Base-by-base conservation (phyloP, 1,139 yeast species). In the Hemisphaericaspora xylofermentans region DNA sequence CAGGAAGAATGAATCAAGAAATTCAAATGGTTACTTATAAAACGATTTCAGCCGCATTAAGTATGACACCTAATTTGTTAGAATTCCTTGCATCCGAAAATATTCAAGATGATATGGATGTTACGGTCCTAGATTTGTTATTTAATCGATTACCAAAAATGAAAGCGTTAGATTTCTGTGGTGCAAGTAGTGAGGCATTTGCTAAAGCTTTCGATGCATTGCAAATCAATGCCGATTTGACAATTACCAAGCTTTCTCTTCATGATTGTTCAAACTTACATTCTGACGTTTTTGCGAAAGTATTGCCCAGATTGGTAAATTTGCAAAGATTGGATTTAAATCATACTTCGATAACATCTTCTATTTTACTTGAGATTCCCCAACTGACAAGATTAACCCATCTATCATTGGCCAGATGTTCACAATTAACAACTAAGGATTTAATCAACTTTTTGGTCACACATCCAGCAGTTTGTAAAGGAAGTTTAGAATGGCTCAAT, bases 251-350 rank as follows among this genome's bases (percentile, higher is more conserved):
- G 48, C 58, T 89, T 12, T 87, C 95, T 0, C 79, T 89, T 55
- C 96, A 89, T 63, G 96, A 88, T 54, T 89, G 98, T 60, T 82
- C 95, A 3, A 88, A 87, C 47, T 68, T 91, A 36, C 75, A 88
- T 2, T 61, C 78, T 2, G 71, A 70, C 13, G 74, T 75, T 0
- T 78, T 86, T 46, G 72, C 69, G 35, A 76, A 74, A 46, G 59
- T 88, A 3, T 65, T 91, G 32, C 80, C 83, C 4, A 71, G 71
- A 43, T 67, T 87, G 33, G 74, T 77, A 14, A 74, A 76, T 49
- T 63, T 89, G 38, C 77, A 80, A 45, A 76, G 89, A 47, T 68
- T 89, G 28, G 98, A 89, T 58, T 70, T 89, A 41, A 82, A 88
- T 18, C 96, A 88, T 55, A 89, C 97, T 0, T 80, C 84, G 33